Evolutionary conservation across 192 early-diverging fungal species (phyloP), one percentile per base, ranked within the genome.

Genomic region (Coemansia sp.): DNA sequence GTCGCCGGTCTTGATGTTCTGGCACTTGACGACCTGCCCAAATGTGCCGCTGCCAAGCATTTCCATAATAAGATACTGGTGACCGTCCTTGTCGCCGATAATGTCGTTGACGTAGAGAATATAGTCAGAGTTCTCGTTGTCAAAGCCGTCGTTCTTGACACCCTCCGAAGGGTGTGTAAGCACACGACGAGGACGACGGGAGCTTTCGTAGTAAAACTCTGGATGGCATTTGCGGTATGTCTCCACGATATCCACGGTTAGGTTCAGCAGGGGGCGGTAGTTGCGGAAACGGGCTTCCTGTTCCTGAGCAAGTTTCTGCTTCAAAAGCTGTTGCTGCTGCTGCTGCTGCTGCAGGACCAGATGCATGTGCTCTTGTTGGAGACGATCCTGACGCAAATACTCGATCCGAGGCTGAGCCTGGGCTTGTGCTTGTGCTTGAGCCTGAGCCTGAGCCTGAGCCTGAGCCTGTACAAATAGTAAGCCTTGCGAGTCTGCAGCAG

Each of bases 1-100:
- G 45, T 93, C 94, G 76, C 92, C 89, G 16, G 96, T 96, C 73
- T 93, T 95, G 45, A 94, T 79, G 65, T 99, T 95, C 51, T 89
- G 87, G 71, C 96, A 98, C 76, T 94, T 96, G 22, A 95, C 96
- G 10, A 99, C 97, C 76, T 99, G 97, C 6, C 97, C 97, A 88
- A 99, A 99, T 3, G 97, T 98, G 31, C 97, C 97, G 77, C 92
- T 87, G 18, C 97, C 97, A 5, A 99, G 83, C 40, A 94, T 87
- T 76, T 97, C 96, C 63, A 95, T 66, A 68, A 99, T 98, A 45
- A 93, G 69, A 77, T 94, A 99, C 91, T 94, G 88, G 61, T 92
- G 90, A 7, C 92, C 91, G 33, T 94, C 92, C 63, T 91, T 89
- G 28, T 85, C 85, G n/a, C 96, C 96, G n/a, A 99, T 77, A 14